Evolutionary conservation across 2,329 filamentous ascomycete genomes (phyloP).

Genomic region (Ceratocystiopsis sp.): DNA sequence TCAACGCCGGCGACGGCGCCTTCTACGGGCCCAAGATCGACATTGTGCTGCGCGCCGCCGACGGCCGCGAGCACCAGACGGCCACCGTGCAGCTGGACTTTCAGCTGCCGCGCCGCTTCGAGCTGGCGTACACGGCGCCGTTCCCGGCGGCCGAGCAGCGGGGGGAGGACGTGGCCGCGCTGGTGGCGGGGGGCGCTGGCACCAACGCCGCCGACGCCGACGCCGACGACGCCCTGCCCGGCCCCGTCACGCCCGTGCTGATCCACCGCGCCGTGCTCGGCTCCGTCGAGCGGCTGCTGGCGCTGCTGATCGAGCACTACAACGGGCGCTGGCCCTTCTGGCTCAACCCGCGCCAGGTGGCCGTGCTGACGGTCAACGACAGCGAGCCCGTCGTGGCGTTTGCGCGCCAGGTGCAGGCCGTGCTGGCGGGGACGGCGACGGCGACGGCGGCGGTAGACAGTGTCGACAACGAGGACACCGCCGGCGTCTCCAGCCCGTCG

Average conservation of each 20-base stretch:
- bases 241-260: conserved; percentile 54
- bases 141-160: conserved; percentile 43
- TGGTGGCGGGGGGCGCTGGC: no score
- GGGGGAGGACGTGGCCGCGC: conserved; percentile 18
- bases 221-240: conserved; percentile 29
- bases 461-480: no score
- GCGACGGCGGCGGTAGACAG: no score
- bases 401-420: conserved; percentile 28
- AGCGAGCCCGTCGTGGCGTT: conserved; percentile 33
- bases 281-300: conserved; percentile 71
- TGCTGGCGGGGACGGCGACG: conserved; percentile 31
- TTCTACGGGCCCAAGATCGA: conserved; percentile 92
- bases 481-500: conserved; percentile 33
- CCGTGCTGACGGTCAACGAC: conserved; percentile 56
- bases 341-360: conserved; percentile 65
- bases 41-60: conserved; percentile 60
- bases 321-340: conserved; percentile 73
- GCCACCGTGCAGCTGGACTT: conserved; percentile 84
- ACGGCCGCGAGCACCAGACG: conserved; percentile 76
- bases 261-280: conserved; percentile 75
- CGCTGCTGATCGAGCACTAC: conserved; percentile 70
- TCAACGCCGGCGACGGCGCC: conserved; percentile 70
- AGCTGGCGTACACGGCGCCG: conserved; percentile 55
- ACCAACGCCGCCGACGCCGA: conserved; percentile 22
- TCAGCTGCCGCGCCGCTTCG: conserved; percentile 70